Evolutionary conservation across 1,284 basidiomycete species (phyloP).

Genomic region (Cutaneotrichosporon mucoides): DNA sequence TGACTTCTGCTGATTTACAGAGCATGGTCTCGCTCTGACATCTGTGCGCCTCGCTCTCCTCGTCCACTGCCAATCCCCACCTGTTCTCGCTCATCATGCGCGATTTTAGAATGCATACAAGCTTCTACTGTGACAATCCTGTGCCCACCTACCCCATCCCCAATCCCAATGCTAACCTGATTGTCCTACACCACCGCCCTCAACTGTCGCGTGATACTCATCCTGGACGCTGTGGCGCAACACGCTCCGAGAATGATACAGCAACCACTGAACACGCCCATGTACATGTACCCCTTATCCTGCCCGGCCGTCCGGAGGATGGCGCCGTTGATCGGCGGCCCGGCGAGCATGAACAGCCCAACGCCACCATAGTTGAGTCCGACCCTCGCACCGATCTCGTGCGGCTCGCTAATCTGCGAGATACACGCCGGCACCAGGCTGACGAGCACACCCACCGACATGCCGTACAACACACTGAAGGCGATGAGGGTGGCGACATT

Average conservation of each 20-base stretch:
- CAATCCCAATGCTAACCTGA: not conserved
- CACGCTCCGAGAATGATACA: not conserved
- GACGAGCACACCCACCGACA: conserved; percentile 30
- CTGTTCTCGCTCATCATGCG: too few species aligned
- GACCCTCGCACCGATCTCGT: conserved; percentile 32
- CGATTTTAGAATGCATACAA: not conserved
- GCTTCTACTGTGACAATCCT: not conserved
- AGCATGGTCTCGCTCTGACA: too few species aligned
- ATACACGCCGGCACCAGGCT: conserved; percentile 29
- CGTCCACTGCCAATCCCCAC: too few species aligned
- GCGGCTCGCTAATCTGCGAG: conserved; percentile 19
- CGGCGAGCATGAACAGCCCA: conserved; percentile 34
- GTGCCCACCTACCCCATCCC: not conserved
- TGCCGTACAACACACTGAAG: conserved; percentile 42
- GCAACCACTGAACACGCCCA: conserved; percentile 6
- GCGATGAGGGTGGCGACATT: conserved; percentile 31
- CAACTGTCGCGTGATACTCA: not conserved
- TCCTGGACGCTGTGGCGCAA: not conserved
- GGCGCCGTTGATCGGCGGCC: conserved; percentile 45
- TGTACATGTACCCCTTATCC: not conserved
- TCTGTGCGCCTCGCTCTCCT: too few species aligned
- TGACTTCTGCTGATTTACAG: too few species aligned
- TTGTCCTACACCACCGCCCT: not conserved
- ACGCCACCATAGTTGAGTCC: conserved; percentile 28
- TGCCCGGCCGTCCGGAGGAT: conserved; percentile 25